Evolutionary conservation across 169 alveolate species (phyloP), one percentile per base, ranked within the genome.

Genomic region (Plasmodium falciparum): DNA sequence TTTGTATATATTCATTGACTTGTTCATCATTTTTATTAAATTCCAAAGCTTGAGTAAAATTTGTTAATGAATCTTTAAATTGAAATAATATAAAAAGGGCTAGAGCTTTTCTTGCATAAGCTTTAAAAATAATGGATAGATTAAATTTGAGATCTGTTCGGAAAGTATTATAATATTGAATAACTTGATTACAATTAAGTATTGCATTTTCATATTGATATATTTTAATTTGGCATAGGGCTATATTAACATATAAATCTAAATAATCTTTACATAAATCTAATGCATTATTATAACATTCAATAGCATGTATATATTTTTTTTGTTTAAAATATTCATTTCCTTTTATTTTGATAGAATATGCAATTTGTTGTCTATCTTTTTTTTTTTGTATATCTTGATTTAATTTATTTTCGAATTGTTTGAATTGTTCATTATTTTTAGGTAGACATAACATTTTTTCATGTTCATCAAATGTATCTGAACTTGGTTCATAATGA

Each of bases 401-500:
- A 54, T 69, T 54, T 5, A 80, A 13, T 47, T 54, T 80, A 15
- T 65, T 52, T 47, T 80, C 83, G 17, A 76, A 20, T 12, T 49
- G 11, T 24, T 66, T 15, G 56, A 80, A 80, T 15, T 70, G 8
- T 7, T 8, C 1, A 59, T 80, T 70, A 20, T 80, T 2, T 47
- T 47, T 70, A 5, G 89, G 89, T 3, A 65, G 50, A 69, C 50
- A 76, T 67, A 61, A 2, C 15, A 12, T 67, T 15, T 62, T 56
- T 49, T 80, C 83, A 26, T 80, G 72, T 45, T 80, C 90, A 33
- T 80, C 83, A 62, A 80, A 69, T 2, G 85, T 3, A 29, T 80
- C 90, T n/a, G 56, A 33, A 50, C 83, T 70, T 17, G 90, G 90
- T 54, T 80, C 90, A 47, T 69, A 80, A n/a, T 67, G 49, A 59